Base-by-base conservation (phyloP, 306 rosid species). In the Cyamopsis tetragonoloba region DNA sequence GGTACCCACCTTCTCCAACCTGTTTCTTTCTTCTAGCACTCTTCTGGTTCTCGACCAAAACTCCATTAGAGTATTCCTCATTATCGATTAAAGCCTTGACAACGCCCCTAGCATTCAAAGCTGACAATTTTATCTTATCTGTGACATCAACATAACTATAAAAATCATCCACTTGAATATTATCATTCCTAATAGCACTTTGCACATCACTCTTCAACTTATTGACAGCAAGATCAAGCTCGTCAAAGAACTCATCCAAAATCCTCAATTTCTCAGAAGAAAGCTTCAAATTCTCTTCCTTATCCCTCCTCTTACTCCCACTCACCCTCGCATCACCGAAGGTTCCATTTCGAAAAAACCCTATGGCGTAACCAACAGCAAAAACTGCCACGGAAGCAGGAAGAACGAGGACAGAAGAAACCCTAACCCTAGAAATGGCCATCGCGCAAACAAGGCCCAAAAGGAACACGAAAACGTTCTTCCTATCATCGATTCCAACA, bases 351-450 rank as follows among this genome's bases (percentile, higher is more conserved):
- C 87, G 90, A 28, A 89, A 78, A 68, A 85, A 69, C 75, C 95
- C 99, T 62, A 85, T 50, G 1, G 82, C 58, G 73, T 86, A 93
- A 38, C 97, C 99, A 79, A 78, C 4, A 2, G 87, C 90, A 43
- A 93, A 88, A 73, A 90, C 72, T 66, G 90, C 76, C 65, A 78
- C 82, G 4, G 90, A 86, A 64, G 89, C 95, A 1, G 99, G 97
- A 62, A 93, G 75, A 30, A 93, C 79, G 32, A 85, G 32, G 57
- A 88, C 74, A 7, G 97, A 84, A n/a, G 96, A 90, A 60, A 93
- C 83, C 79, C 62, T 88, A 79, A 93, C 90, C 80, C 96, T 88
- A 66, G 91, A 84, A 78, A 93, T 83, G 32, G 95, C 91, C 72
- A 90, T 50, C 15, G 99, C 96, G 58, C 95, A 86, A n/a, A 83